phyloP scores from a whole-genome alignment of 352 stramenopile species.

The Phytophthora constricta region DNA sequence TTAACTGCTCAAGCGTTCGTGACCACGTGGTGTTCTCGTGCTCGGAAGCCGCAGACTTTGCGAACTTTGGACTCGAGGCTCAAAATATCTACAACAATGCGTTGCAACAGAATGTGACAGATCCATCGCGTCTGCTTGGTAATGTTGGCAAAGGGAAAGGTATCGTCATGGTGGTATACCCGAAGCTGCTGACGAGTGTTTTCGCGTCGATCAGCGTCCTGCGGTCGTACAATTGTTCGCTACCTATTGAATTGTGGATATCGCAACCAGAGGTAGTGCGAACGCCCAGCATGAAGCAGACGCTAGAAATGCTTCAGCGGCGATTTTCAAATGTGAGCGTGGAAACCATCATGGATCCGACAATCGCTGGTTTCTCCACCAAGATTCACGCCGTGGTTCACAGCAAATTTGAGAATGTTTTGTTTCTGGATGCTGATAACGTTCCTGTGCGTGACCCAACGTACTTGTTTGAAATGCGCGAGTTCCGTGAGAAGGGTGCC shows the following conservation, averaged over 20 bases:
- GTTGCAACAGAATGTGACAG: conserved; percentile 20
- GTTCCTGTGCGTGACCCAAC: conserved; percentile 67
- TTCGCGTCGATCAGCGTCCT: conserved; percentile 68
- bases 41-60: conserved; percentile 60
- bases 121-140: conserved; percentile 31
- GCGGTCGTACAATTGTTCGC: conserved; percentile 51
- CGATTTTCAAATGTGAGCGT: conserved; percentile 48
- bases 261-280: conserved; percentile 51
- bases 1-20: conserved; percentile 63
- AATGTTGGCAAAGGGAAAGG: conserved; percentile 47
- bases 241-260: conserved; percentile 81
- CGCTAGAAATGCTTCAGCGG: conserved; percentile 36
- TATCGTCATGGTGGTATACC: conserved; percentile 78
- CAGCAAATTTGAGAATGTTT: conserved; percentile 67
- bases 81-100: conserved; percentile 42
- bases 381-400: conserved; percentile 79
- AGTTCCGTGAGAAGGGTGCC: conserved; percentile 54
- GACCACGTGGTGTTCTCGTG: conserved; percentile 63
- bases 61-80: conserved; percentile 60
- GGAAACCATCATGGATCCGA: conserved; percentile 55
- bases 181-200: conserved; percentile 70
- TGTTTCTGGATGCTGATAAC: conserved; percentile 83
- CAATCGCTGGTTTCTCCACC: conserved; percentile 57
- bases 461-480: conserved; percentile 59
- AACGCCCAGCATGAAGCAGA: conserved; percentile 38